Base-by-base conservation (phyloP, 2,329 filamentous ascomycete genomes). In the Ophidiomyces ophidiicola region DNA sequence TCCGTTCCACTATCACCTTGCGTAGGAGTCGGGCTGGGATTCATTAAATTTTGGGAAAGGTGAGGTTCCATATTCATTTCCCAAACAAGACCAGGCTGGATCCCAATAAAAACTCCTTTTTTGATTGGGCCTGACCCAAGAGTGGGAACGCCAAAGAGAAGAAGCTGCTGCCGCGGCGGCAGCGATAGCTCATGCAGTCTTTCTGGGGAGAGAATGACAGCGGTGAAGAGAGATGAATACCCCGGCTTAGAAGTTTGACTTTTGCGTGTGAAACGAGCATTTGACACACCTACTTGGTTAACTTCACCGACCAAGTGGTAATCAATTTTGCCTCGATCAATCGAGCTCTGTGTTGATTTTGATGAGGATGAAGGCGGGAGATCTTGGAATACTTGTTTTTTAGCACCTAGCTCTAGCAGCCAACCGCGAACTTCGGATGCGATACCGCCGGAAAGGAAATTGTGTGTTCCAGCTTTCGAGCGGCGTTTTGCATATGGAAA, bases 381-480 rank as follows among this genome's bases (percentile, higher is more conserved):
- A 14, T n/a, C 19, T 15, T 40, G 43, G 18, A 36, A 20, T 7
- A 25, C 33, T 28, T 43, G 42, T n/a, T 41, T 42, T 39, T 54
- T 60, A 1, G 54, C 45, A 6, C 54, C 59, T 41, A 53, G 54
- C 36, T 64, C 61, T 4, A 64, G 39, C 6, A 64, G 50, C 61
- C 61, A 64, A 39, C 54, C 53, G n/a, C 60, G 59, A 19, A 62
- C 54, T 36, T 61, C 53, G 1, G 60, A 52, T 5, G 61, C 60
- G 56, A 64, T 60, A 4, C 61, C 61, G 4, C 56, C 59, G 1
- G 58, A 51, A 0, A 57, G 32, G 45, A 61, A 63, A 4, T 40
- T 47, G 7, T 48, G 48, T 1, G 31, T 18, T 8, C 42, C 1
- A 20, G 54, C 47, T 6, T 53, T 51, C 4, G 58, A 52, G 8